Base-by-base conservation (phyloP, 345 rosid species). In the Linum lewisii region DNA sequence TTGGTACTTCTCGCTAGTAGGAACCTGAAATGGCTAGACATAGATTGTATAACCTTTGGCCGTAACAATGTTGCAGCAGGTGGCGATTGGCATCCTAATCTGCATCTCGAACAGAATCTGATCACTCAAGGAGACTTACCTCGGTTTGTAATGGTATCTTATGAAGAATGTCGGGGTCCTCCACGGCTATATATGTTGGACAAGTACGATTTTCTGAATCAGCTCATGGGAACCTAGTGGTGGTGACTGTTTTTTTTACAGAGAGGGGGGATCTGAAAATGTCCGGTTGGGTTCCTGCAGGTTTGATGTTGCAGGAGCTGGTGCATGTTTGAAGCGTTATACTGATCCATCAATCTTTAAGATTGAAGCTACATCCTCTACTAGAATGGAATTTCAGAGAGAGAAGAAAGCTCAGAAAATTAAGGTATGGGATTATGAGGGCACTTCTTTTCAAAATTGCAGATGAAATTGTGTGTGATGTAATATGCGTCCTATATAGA, bases 291-390 rank as follows among this genome's bases (percentile, higher is more conserved):
- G 21, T 75, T 59, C 60, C 42, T 50, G 69, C 77, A 94, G 99
- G 68, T 94, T 84, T 72, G 97, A 94, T 85, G 87, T 84, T 70
- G 96, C 93, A 22, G 99, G 99, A 44, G 96, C 95, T 69, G 97
- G 99, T 47, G 97, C 97, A 29, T 90, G 97, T 71, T 77, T 94
- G 77, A 94, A 85, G 78, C 96, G 99, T 26, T 94, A 94, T 77
- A 82, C 96, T 5, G 99, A 94, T 80, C 99, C 99, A 36, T 87
- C 99, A 59, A 75, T 87, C 69, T 81, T 87, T 66, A 87, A 81
- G 81, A 75, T 64, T 61, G 96, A 78, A 72, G 36, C 76, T 51
- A 66, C 71, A 62, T 70, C 84, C 38, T 75, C 66, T 57, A 53
- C 79, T n/a, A 59, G 76, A 51, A 42, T 72, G 29, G 87, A 81